Percentiles rank a stretch among this genome's conserved stretches.
Evolutionary conservation across 1,284 basidiomycete species (phyloP).

Genomic region (Leucoagaricus sp.): DNA sequence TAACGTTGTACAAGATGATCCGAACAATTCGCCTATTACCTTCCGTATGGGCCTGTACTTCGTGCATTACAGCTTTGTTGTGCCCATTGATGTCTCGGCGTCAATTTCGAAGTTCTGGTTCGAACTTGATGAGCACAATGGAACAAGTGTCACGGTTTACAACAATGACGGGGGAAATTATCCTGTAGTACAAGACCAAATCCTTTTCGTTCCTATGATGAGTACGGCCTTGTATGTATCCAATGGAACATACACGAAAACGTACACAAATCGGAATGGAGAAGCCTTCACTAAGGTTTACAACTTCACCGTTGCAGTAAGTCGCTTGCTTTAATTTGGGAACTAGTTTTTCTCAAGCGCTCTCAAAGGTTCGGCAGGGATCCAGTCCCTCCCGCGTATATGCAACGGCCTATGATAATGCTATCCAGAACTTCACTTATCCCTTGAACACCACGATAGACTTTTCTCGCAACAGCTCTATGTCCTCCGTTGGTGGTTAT

Average conservation of each 20-base stretch:
- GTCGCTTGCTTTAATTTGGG: conserved; percentile 8
- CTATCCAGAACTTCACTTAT: conserved; percentile 33
- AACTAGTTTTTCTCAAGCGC: background rate
- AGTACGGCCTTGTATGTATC: conserved; percentile 27
- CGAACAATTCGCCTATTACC: conserved; percentile 38
- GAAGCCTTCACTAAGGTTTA: conserved; percentile 27
- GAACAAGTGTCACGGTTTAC: conserved; percentile 31
- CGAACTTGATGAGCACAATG: conserved; percentile 38
- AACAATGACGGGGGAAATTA: conserved; percentile 40
- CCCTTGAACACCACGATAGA: conserved; percentile 33
- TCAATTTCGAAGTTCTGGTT: conserved; percentile 44
- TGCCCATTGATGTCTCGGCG: conserved; percentile 33
- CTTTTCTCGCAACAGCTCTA: conserved; percentile 29
- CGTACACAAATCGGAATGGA: conserved; percentile 24
- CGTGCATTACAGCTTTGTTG: conserved; percentile 42
- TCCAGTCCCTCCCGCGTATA: conserved; percentile 39
- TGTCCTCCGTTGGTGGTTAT: conserved; percentile 33
- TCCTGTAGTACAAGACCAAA: conserved; percentile 38
- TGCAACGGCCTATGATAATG: conserved; percentile 34
- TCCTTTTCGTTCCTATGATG: conserved; percentile 41
- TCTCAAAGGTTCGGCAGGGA: conserved; percentile 35
- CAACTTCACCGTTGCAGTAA: conserved; percentile 36
- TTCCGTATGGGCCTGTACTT: conserved; percentile 30
- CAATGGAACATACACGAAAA: conserved; percentile 24
- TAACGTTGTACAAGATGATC: conserved; percentile 29